Evolutionary conservation across 257 asterid genomes (phyloP).

Genomic region (Ballota nigra): DNA sequence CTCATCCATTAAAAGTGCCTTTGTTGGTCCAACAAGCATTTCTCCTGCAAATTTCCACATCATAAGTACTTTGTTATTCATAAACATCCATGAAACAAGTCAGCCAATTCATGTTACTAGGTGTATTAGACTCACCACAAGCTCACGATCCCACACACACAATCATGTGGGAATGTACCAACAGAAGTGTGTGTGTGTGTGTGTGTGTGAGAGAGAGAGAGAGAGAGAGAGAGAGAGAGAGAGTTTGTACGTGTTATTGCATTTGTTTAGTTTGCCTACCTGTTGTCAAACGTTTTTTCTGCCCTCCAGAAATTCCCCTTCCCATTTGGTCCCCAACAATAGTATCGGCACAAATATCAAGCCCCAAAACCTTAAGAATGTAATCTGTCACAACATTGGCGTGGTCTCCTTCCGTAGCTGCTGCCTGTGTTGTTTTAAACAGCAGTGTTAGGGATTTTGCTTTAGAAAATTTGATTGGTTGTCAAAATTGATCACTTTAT

Average conservation of each 20-base stretch:
- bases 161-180: not conserved
- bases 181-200: not conserved
- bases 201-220: not conserved
- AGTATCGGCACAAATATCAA: constrained; percentile 45
- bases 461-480: not conserved
- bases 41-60: constrained; percentile 31
- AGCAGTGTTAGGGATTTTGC: not conserved
- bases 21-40: constrained; percentile 48
- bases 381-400: constrained; percentile 40
- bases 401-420: constrained; percentile 41
- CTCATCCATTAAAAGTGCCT: constrained; percentile 52
- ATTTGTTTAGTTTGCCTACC: constrained; percentile 16
- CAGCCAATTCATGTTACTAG: not conserved
- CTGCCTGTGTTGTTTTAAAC: constrained; percentile 27
- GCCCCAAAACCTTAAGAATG: constrained; percentile 40
- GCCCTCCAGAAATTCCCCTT: constrained; percentile 51
- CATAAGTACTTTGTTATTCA: constrained; percentile 5
- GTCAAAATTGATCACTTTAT: not conserved
- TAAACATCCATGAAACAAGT: not conserved
- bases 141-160: not conserved
- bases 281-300: constrained; percentile 47
- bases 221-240: not conserved
- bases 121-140: not conserved
- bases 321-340: constrained; percentile 41
- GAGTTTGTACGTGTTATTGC: not conserved